Percentiles rank a stretch among this genome's conserved stretches.
These are phyloP conservation scores for Wallacemonas sp. DNA, from an alignment of 208 protist genomes.

Conservation along the genomic window DNA sequence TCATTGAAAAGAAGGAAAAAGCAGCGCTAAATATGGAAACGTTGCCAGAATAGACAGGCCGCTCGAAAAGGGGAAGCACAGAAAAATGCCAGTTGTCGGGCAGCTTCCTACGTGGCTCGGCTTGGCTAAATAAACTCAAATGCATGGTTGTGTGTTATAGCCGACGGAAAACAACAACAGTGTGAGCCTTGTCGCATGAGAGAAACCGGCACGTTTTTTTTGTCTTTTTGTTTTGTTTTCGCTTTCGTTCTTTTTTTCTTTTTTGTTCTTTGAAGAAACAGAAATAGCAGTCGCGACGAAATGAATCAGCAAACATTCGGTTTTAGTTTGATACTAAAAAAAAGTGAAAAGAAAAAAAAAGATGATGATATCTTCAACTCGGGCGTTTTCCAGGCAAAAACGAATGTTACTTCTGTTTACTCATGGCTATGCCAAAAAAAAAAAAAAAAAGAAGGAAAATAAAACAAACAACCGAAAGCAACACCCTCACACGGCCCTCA, in stretches of 20 bases:
- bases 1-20: background rate
- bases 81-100: no score
- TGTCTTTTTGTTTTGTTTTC: conserved; percentile 12
- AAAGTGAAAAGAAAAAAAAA: no score
- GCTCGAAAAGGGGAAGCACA: conserved; percentile 10
- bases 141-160: no score
- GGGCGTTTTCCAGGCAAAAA: conserved; percentile 1
- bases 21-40: background rate
- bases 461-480: no score
- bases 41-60: background rate
- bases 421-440: conserved; percentile 18
- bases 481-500: no score
- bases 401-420: conserved; percentile 8
- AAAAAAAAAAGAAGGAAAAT: no score
- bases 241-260: conserved; percentile 7
- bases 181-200: background rate
- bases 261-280: conserved; percentile 4
- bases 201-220: conserved; percentile 3
- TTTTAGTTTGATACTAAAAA: background rate
- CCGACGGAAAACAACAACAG: conserved; percentile 10
- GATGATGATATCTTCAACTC: background rate
- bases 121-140: no score
- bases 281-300: background rate
- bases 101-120: no score
- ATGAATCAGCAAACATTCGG: conserved; percentile 1